These are phyloP conservation scores for Microsporum ferrugineum DNA, from an alignment of 2,329 filamentous ascomycete species.

Conservation along the genomic window DNA sequence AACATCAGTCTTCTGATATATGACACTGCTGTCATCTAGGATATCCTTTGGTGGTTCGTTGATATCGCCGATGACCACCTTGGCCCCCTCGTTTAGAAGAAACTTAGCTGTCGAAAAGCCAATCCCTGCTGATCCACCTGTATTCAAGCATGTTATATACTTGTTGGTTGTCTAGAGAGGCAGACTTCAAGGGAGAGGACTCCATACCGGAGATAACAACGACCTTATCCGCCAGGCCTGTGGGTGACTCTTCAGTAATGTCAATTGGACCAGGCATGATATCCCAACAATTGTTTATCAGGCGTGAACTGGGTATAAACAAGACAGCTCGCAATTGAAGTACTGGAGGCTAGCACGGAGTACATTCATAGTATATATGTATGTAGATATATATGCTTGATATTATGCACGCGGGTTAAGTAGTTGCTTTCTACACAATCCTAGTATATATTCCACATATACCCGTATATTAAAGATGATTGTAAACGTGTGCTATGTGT, in stretches of 20 bases:
- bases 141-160: slow-evolving; percentile 3
- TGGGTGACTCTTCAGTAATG: slow-evolving; percentile 25
- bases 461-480: neutral
- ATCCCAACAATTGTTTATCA: too few species aligned
- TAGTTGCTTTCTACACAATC: too few species aligned
- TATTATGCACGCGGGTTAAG: too few species aligned
- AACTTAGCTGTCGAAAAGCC: slow-evolving; percentile 45
- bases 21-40: slow-evolving; percentile 11
- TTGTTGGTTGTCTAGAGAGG: neutral
- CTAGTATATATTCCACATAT: too few species aligned
- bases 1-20: slow-evolving; percentile 39
- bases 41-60: slow-evolving; percentile 32
- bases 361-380: too few species aligned
- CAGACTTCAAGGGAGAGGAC: neutral
- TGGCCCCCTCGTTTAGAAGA: slow-evolving; percentile 43
- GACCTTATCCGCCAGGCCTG: slow-evolving; percentile 38
- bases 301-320: too few species aligned
- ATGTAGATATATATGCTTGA: too few species aligned
- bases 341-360: too few species aligned
- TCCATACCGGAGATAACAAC: slow-evolving; percentile 42
- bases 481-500: neutral
- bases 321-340: too few species aligned
- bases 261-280: neutral
- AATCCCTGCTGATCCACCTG: slow-evolving; percentile 50
- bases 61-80: slow-evolving; percentile 46